phyloP scores from a whole-genome alignment of 352 stramenopile genomes.

The Globisporangium perplexum region DNA sequence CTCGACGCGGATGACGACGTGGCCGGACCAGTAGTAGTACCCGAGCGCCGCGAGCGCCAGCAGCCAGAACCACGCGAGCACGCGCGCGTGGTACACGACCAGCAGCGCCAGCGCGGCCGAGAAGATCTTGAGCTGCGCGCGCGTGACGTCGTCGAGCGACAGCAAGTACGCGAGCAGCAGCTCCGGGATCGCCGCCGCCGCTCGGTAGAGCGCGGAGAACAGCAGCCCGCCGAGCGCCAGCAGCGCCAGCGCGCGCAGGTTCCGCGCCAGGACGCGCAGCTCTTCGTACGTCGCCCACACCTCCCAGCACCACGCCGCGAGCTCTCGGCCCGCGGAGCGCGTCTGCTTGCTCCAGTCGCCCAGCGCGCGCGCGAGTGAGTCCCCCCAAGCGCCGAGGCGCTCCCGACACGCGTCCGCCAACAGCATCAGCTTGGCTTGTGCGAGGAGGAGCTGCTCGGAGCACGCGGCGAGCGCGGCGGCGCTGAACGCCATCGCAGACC shows the following conservation, averaged over 20 bases:
- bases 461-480: not conserved
- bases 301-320: constrained; percentile 1
- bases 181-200: constrained; percentile 19
- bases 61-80: constrained; percentile 39
- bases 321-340: not conserved
- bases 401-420: not conserved
- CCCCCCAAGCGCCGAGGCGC: not conserved
- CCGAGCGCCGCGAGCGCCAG: constrained; percentile 8
- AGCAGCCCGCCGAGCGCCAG: constrained; percentile 16
- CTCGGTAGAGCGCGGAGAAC: constrained; percentile 27
- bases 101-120: constrained; percentile 14
- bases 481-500: not conserved
- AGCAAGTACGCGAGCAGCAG: constrained; percentile 19
- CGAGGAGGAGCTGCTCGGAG: not conserved
- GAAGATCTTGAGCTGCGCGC: constrained; percentile 37
- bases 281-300: constrained; percentile 31
- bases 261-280: constrained; percentile 22
- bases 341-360: not conserved
- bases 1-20: constrained; percentile 23
- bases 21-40: constrained; percentile 54
- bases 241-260: constrained; percentile 17
- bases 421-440: not conserved
- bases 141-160: constrained; percentile 35
- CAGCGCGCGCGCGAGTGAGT: not conserved
- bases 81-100: constrained; percentile 25